A percentile compares a stretch with the other conserved stretches of the same genome.
Evolutionary conservation across 2,329 filamentous ascomycete genomes (phyloP).

Genomic region (Pseudogymnoascus pannorum): DNA sequence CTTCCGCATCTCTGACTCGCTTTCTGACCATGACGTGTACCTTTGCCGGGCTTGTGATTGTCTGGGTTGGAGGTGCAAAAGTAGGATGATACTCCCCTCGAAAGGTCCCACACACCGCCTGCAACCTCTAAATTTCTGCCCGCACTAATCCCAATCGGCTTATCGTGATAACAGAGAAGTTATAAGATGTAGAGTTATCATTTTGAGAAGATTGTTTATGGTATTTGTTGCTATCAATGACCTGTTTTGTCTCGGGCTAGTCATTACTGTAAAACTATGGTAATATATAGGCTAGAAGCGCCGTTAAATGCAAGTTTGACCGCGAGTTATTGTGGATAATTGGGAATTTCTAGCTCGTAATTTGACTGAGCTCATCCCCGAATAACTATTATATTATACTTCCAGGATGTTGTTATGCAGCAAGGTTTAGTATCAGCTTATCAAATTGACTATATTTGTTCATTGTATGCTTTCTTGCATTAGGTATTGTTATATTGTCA

Average conservation of each 20-base stretch:
- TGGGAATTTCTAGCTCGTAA: not conserved
- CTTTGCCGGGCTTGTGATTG: not conserved
- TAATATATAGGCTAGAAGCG: not conserved
- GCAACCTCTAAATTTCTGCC: conserved; percentile 10
- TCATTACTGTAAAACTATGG: too few species aligned
- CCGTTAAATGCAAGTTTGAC: too few species aligned
- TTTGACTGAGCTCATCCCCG: not conserved
- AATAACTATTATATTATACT: not conserved
- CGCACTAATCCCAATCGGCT: conserved; percentile 7
- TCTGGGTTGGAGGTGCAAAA: not conserved
- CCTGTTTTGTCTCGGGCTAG: not conserved
- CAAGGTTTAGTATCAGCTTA: not conserved
- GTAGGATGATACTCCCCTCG: not conserved
- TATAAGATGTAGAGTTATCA: not conserved
- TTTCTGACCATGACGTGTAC: conserved; percentile 29
- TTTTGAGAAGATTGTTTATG: not conserved
- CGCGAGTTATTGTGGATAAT: not conserved
- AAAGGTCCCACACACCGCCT: conserved; percentile 8
- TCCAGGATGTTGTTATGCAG: not conserved
- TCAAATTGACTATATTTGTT: not conserved
- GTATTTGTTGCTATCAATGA: too few species aligned
- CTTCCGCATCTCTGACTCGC: conserved; percentile 27
- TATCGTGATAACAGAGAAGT: conserved; percentile 6
- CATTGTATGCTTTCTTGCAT: not conserved
- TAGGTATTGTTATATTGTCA: not conserved